Percentiles rank a stretch among this genome's conserved stretches.
phyloP scores from a whole-genome alignment of 2,329 filamentous ascomycete genomes.

The Sporothrix dimorphospora region DNA sequence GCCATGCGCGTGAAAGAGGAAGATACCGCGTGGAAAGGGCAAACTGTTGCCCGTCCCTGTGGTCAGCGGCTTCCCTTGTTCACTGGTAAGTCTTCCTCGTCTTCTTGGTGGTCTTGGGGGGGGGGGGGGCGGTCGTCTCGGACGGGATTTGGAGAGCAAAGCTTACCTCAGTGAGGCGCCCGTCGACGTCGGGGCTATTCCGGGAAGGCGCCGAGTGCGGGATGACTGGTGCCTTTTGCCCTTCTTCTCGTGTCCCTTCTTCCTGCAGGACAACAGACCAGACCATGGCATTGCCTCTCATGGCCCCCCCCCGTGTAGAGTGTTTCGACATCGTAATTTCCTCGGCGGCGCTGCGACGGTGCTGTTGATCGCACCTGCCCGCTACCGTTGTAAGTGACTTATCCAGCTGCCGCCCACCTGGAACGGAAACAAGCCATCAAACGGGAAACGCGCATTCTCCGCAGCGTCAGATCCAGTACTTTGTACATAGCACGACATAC shows the following conservation, averaged over 20 bases:
- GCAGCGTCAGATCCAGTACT: too few relatives aligned
- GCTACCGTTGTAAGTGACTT: not conserved
- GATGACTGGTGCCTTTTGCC: too few relatives aligned
- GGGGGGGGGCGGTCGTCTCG: too few relatives aligned
- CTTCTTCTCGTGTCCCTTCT: too few relatives aligned
- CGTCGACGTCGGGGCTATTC: not conserved
- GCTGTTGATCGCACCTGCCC: not conserved
- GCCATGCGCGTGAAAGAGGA: slow-evolving; percentile 5
- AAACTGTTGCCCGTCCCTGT: not conserved
- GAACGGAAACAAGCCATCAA: slow-evolving; percentile 14
- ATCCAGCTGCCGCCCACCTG: not conserved
- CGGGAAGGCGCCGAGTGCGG: not conserved
- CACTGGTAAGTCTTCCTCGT: too few relatives aligned
- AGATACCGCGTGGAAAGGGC: not conserved
- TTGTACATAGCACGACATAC: too few relatives aligned
- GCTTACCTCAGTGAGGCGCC: not conserved
- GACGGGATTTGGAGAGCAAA: not conserved
- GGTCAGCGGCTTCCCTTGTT: not conserved
- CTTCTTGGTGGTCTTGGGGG: too few relatives aligned
- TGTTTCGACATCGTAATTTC: not conserved
- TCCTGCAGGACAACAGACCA: too few relatives aligned
- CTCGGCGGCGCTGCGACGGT: not conserved
- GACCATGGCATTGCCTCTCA: not conserved
- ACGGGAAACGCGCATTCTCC: not conserved
- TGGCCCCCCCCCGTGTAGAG: not conserved